A percentile compares a stretch with the other conserved stretches of the same genome.
These are phyloP conservation scores for Lasiosphaeriaceae sp. DNA, from an alignment of 495 filamentous ascomycete genomes.

Conservation along the genomic window DNA sequence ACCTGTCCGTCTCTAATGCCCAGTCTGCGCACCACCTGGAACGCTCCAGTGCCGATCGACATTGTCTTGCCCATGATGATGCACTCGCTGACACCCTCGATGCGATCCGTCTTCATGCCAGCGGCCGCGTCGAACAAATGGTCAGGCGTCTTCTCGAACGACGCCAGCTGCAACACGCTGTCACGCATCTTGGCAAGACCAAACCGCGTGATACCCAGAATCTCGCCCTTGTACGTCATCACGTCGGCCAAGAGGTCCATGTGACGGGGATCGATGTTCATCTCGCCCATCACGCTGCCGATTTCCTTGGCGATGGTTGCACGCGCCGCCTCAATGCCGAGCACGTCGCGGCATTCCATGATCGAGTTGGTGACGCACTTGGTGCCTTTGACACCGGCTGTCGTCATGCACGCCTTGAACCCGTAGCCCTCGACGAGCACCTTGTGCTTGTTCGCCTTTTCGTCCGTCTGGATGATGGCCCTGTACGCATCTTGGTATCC, in stretches of 20 bases:
- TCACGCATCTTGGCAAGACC: slow-evolving; percentile 97
- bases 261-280: slow-evolving; percentile 97
- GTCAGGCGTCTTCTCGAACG: slow-evolving; percentile 97
- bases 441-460: slow-evolving; percentile 53
- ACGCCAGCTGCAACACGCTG: slow-evolving; percentile 87
- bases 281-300: slow-evolving; percentile 73
- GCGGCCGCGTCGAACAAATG: slow-evolving; percentile 95
- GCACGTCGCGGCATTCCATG: slow-evolving; percentile 86
- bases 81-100: slow-evolving; percentile 92
- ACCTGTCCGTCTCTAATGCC: slow-evolving; percentile 63
- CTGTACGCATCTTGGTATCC: slow-evolving; percentile 82
- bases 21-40: slow-evolving; percentile 77
- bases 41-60: slow-evolving; percentile 83
- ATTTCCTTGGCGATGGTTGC: slow-evolving; percentile 81
- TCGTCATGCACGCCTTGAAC: slow-evolving; percentile 82
- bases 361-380: slow-evolving; percentile 76
- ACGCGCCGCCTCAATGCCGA: slow-evolving; percentile 94
- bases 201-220: slow-evolving; percentile 96
- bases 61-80: slow-evolving; percentile 98
- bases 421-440: slow-evolving; percentile 95
- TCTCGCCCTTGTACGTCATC: slow-evolving; percentile 98
- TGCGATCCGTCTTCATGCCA: slow-evolving; percentile 78
- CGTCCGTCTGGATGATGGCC: slow-evolving; percentile 75
- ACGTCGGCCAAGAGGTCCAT: slow-evolving; percentile 98
- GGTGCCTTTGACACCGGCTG: slow-evolving; percentile 76